Evolutionary conservation across 2,329 filamentous ascomycete genomes (phyloP), one percentile per base, ranked within the genome.

Genomic region (Aspergillus pseudoglaucus): DNA sequence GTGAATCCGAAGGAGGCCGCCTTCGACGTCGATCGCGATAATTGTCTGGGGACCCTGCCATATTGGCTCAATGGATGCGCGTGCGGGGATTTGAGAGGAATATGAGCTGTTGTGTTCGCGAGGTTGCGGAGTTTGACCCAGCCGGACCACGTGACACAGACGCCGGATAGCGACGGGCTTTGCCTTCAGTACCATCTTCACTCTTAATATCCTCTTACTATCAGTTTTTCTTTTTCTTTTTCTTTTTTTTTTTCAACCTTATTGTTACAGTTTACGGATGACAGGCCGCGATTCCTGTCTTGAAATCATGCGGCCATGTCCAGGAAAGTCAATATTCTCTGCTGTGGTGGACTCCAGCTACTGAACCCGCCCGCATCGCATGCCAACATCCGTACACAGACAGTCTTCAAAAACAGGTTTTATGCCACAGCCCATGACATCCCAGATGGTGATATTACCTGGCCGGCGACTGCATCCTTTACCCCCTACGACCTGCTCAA

Each of bases 401-500:
- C 18, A 18, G 8, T 15, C 4, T 18, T 18, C 5, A 12, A 15
- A 3, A 22, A 41, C 44, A 55, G 57, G 52, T 58, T 56, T 20
- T 66, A 68, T 58, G 68, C 66, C 35, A 69, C 65, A 14, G 58
- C 64, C 44, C 57, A 67, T 44, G 56, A 59, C 4, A 47, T 58
- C 35, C 54, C 65, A 14, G 62, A 65, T 30, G 48, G 49, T 48
- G 60, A 64, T 15, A 56, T 68, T 20, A 55, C 60, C 22, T 73
- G 72, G 72, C 72, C 75, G 39, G 72, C 71, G 14, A 69, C 69
- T 41, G 54, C 65, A 14, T 59, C 61, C 3, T 68, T 69, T 46
- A 91, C 90, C 0, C 93, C 93, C 1, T 97, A 98, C 72, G 88
- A 97, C 61, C 88, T 98, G 63, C 84, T 97, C 60, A 75, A 79